Evolutionary conservation across 2,329 filamentous ascomycete species (phyloP), one percentile per base, ranked within the genome.

Genomic region (Seiridium unicorne): DNA sequence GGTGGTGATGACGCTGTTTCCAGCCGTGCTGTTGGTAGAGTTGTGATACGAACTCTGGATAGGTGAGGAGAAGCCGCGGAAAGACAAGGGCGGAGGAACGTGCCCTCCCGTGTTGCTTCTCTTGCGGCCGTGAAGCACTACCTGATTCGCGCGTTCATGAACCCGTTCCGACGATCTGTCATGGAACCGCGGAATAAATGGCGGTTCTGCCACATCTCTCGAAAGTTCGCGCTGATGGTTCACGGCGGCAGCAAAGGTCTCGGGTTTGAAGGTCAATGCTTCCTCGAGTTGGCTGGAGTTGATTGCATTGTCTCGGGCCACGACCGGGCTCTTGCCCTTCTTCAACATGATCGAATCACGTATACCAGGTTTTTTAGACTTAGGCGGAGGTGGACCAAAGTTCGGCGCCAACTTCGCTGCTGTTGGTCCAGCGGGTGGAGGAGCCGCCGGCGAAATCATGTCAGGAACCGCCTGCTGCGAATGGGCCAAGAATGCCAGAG

Each of bases 401-500:
- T 85, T 69, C 3, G 78, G 76, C 5, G 63, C 64, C 7, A 69
- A 60, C 70, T 78, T 82, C 54, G 84, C 81, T 31, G 81, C 77
- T 5, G 84, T 82, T 7, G 80, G 44, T 11, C 38, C 44, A 11
- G 62, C 57, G 6, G 65, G 55, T 4, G 72, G n/a, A 83, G 84
- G 26, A 34, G 44, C 83, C 6, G 60, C 13, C 6, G 66, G 63
- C 11, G 84, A 73, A 3, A 89, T 79, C 13, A 93, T 85, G 57
- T 95, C 91, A 2, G 92, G 91, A 4, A 94, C 83, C 1, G 89
- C 88, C 69, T 94, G 89, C 13, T 89, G 87, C 1, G 93, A 96
- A 72, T 97, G 93, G 10, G 94, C 93, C 38, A 99, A 82, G 84
- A 98, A 99, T 0, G 93, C 97, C 26, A 99, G 81, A 1, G 95